Base-by-base conservation (phyloP, 2,329 filamentous ascomycete species). In the Colletotrichum chlorophyti region DNA sequence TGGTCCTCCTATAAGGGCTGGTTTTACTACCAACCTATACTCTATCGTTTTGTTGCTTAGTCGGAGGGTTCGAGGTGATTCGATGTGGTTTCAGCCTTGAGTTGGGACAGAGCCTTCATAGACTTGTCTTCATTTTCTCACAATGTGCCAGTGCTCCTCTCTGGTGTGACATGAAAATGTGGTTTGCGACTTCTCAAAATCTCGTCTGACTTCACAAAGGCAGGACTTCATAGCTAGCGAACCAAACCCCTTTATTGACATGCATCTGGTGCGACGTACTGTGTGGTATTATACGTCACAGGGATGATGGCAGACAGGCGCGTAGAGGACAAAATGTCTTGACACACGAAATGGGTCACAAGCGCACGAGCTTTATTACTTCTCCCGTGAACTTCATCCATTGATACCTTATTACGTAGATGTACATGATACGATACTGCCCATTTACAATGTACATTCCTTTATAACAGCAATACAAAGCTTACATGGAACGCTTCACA, bases 101-200 rank as follows among this genome's bases (percentile, higher is more conserved):
- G 51, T 48, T 54, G 37, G 43, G 38, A 60, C 43, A 50, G 53
- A 55, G 57, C 57, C 57, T 31, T 41, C 50, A 50, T 60, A 60
- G 51, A 60, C 52, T 60, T 57, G 43, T 35, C 47, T 34, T 57
- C 26, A 37, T 37, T 50, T 29, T 27, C 29, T 24, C 21, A 8
- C 23, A 38, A n/a, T 19, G 17, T 40, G 4, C 11, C 15, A n/a
- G 6, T 38, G 34, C 26, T 15, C n/a, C n/a, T n/a, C n/a, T n/a
- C n/a, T n/a, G n/a, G n/a, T n/a, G n/a, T n/a, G n/a, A n/a, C n/a
- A n/a, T n/a, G n/a, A n/a, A n/a, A n/a, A n/a, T n/a, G n/a, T n/a
- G n/a, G n/a, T n/a, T n/a, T n/a, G n/a, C n/a, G n/a, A n/a, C n/a
- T n/a, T n/a, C n/a, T n/a, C n/a, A n/a, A n/a, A n/a, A n/a, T n/a